Percentiles rank a stretch among this genome's conserved stretches.
These are phyloP conservation scores for Pulveroboletus sp. DNA, from an alignment of 768 basidiomycete genomes.

Conservation along the genomic window DNA sequence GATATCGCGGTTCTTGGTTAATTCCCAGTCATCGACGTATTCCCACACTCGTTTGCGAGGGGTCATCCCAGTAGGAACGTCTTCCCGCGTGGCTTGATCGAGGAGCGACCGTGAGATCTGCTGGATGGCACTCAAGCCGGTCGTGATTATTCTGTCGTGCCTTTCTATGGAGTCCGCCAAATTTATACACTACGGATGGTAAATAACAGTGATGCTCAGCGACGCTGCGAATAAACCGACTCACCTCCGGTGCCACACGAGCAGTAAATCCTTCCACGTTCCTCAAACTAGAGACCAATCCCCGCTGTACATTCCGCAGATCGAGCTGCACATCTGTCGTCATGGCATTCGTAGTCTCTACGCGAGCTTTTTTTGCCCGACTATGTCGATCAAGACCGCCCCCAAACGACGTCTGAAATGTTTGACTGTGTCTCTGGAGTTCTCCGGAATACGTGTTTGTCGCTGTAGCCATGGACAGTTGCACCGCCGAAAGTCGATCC, in stretches of 20 bases:
- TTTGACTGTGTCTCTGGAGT: slow-evolving; percentile 45
- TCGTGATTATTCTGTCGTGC: slow-evolving; percentile 40
- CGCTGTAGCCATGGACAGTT: slow-evolving; percentile 42
- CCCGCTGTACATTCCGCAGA: slow-evolving; percentile 47
- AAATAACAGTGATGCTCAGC: neutral
- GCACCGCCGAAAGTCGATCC: slow-evolving; percentile 41
- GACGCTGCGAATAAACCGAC: slow-evolving; percentile 6
- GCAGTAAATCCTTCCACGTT: slow-evolving; percentile 41
- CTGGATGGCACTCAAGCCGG: slow-evolving; percentile 46
- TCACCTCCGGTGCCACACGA: slow-evolving; percentile 50
- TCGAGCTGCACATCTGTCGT: slow-evolving; percentile 47
- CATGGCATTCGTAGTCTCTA: slow-evolving; percentile 53
- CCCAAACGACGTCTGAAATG: slow-evolving; percentile 39
- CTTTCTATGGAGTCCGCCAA: slow-evolving; percentile 38
- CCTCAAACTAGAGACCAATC: slow-evolving; percentile 46
- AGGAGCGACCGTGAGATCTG: slow-evolving; percentile 47
- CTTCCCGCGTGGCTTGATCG: slow-evolving; percentile 57
- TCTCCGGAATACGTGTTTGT: slow-evolving; percentile 48
- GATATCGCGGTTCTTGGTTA: slow-evolving; percentile 59
- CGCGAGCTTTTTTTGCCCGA: slow-evolving; percentile 61
- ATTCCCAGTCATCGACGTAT: slow-evolving; percentile 65
- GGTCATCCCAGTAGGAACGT: slow-evolving; percentile 65
- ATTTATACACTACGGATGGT: slow-evolving; percentile 35
- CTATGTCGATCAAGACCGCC: slow-evolving; percentile 59
- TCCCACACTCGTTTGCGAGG: slow-evolving; percentile 74